Base-by-base conservation (phyloP, 106 monocot species). In the Dactylorhiza incarnata region DNA sequence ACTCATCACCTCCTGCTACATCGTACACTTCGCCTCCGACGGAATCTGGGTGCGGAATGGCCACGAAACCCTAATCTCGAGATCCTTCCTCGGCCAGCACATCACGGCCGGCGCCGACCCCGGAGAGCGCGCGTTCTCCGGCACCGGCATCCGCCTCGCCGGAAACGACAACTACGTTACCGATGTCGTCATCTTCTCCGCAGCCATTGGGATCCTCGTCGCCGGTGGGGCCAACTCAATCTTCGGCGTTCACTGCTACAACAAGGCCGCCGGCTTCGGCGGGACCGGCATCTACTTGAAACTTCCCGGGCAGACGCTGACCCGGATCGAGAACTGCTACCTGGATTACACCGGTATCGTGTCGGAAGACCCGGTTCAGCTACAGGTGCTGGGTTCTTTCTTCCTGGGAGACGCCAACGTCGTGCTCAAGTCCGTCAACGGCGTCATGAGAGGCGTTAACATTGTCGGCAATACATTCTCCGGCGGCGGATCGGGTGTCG, bases 151-250 rank as follows among this genome's bases (percentile, higher is more conserved):
- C 67, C 71, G 79, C 25, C 47, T 89, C 37, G 63, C 24, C 6
- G 67, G 86, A 45, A 89, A 89, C 23, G 89, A 89, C 77, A 83
- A 89, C 47, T 79, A 82, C 45, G 75, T 89, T 25, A 84, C 89
- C 29, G 86, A 89, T 29, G 84, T 86, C 23, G 86, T 76, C 5
- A 84, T 89, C 45, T 89, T 89, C 67, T 86, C 89, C 0, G 89
- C 84, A 0, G 84, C 79, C 3, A 55, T 63, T 9, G 89, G 89
- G 2, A 48, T 89, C 16, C 29, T 86, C 20, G 29, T 89, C 48
- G 19, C 73, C n/a, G 89, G 86, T 0, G 86, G 86, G 77, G 89
- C 89, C 0, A 89, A 89, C 78, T 59, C 78, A 7, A 16, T 86
- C 3, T 79, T 79, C 45, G 82, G 82, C 10, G 86, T 89, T 6